Percentiles rank a stretch among this genome's conserved stretches.
Evolutionary conservation across 2,329 filamentous ascomycete species (phyloP).

Genomic region (Paraphaeosphaeria minitans): DNA sequence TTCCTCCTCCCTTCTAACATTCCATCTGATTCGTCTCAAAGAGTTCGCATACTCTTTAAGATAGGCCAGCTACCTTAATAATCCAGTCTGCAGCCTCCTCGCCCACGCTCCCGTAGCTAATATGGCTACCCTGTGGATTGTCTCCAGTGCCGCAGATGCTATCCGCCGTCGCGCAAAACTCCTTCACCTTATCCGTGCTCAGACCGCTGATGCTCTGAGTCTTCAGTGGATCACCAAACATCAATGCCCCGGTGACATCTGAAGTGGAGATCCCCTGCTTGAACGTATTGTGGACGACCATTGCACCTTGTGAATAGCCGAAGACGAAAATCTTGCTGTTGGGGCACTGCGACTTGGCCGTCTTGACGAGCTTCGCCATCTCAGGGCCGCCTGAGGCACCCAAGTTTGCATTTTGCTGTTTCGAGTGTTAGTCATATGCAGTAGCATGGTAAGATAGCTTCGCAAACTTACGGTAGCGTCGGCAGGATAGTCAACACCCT

Average conservation of each 20-base stretch:
- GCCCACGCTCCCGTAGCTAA: slow-evolving; percentile 15
- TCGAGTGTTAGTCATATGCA: slow-evolving; percentile 4
- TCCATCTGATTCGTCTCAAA: background rate
- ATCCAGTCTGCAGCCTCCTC: background rate
- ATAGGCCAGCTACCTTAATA: background rate
- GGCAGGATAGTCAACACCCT: slow-evolving; percentile 42
- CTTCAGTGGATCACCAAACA: slow-evolving; percentile 42
- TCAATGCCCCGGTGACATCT: slow-evolving; percentile 32
- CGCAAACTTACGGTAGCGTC: slow-evolving; percentile 29
- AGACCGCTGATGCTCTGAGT: slow-evolving; percentile 27
- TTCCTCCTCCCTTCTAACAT: background rate
- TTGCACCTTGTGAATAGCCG: slow-evolving; percentile 41
- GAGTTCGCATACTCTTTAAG: background rate
- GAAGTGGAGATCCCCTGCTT: slow-evolving; percentile 26
- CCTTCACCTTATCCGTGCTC: slow-evolving; percentile 26
- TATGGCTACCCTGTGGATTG: slow-evolving; percentile 33
- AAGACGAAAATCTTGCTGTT: slow-evolving; percentile 40
- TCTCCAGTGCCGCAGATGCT: slow-evolving; percentile 31
- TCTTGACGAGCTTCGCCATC: slow-evolving; percentile 32
- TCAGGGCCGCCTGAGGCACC: slow-evolving; percentile 33
- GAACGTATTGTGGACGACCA: slow-evolving; percentile 42
- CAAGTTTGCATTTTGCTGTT: slow-evolving; percentile 32
- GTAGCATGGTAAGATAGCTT: background rate
- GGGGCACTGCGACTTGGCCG: slow-evolving; percentile 36
- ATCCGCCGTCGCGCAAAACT: slow-evolving; percentile 37